Percentiles rank a stretch among this genome's conserved stretches.
Conservation (phyloP, 2,329 filamentous ascomycete species). For the Ophiostoma tasmaniense region DNA sequence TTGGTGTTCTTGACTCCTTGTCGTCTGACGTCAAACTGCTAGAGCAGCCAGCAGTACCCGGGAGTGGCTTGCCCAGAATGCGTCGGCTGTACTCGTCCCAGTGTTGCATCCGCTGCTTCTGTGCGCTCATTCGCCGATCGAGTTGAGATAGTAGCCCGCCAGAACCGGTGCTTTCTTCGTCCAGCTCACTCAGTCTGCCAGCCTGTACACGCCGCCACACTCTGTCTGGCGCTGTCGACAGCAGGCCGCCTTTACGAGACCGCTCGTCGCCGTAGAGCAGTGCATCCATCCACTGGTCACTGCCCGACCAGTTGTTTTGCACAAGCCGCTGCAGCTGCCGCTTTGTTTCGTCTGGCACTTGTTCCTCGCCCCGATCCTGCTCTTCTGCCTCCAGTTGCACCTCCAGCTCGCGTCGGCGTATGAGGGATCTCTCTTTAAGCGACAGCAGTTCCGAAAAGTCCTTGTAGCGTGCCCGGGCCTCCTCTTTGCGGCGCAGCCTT, state of each 20-base stretch:
- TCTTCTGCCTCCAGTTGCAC: slow-evolving; percentile 20
- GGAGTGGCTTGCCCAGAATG: slow-evolving; percentile 31
- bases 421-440: slow-evolving; percentile 51
- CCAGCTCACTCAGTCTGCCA: slow-evolving; percentile 48
- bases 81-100: slow-evolving; percentile 62
- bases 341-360: slow-evolving; percentile 22
- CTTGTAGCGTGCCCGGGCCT: slow-evolving; percentile 48
- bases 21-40: background rate
- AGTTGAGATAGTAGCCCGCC: slow-evolving; percentile 60
- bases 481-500: slow-evolving; percentile 51
- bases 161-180: slow-evolving; percentile 30
- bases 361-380: slow-evolving; percentile 19
- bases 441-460: slow-evolving; percentile 59
- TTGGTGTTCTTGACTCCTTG: slow-evolving; percentile 11
- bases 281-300: slow-evolving; percentile 63
- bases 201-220: slow-evolving; percentile 62
- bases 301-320: slow-evolving; percentile 69
- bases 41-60: background rate
- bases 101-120: slow-evolving; percentile 58
- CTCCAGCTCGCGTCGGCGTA: slow-evolving; percentile 41
- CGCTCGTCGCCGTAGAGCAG: slow-evolving; percentile 57
- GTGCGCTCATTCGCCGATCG: slow-evolving; percentile 56
- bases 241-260: slow-evolving; percentile 48
- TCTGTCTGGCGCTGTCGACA: slow-evolving; percentile 58
- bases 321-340: slow-evolving; percentile 47